Base-by-base conservation (phyloP, 192 early-diverging fungal species). In the Ambispora gerdemannii region DNA sequence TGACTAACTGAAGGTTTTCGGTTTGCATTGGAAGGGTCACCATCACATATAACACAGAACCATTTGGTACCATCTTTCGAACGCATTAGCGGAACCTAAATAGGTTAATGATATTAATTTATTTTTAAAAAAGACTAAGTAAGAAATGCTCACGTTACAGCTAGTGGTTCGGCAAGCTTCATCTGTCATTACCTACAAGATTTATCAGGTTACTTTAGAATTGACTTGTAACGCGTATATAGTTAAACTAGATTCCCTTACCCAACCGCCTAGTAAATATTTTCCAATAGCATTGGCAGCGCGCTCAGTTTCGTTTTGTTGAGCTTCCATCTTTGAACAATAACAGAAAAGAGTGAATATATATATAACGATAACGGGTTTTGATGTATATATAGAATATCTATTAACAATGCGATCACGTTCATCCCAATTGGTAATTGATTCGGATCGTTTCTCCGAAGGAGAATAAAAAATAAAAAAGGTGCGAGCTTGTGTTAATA, bases 241-340 rank as follows among this genome's bases (percentile, higher is more conserved):
- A 63, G 43, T 7, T 24, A 43, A 25, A 35, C 19, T 34, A 36
- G n/a, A n/a, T n/a, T n/a, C n/a, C n/a, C 19, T 50, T 66, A 66
- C 63, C 63, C 63, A 66, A 2, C 63, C 63, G 8, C 43, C 19
- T 50, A 66, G 50, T 30, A 66, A 47, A 50, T 66, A 66, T 66
- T 50, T 66, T 49, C 63, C 63, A 4, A 66, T 66, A 50, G 50
- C 43, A 30, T 20, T 27, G 3, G 63, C 28, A 19, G n/a, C 28
- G 10, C 3, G 63, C 24, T 66, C 63, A 4, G 50, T 20, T 64
- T 38, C n/a, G n/a, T n/a, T n/a, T n/a, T n/a, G n/a, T n/a, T n/a
- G n/a, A n/a, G n/a, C n/a, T n/a, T n/a, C n/a, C n/a, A n/a, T n/a
- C n/a, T n/a, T n/a, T n/a, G n/a, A n/a, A n/a, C n/a, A n/a, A n/a